Evolutionary conservation across 2,329 filamentous ascomycete genomes (phyloP), one percentile per base, ranked within the genome.

Genomic region (Trichoderma sp.): DNA sequence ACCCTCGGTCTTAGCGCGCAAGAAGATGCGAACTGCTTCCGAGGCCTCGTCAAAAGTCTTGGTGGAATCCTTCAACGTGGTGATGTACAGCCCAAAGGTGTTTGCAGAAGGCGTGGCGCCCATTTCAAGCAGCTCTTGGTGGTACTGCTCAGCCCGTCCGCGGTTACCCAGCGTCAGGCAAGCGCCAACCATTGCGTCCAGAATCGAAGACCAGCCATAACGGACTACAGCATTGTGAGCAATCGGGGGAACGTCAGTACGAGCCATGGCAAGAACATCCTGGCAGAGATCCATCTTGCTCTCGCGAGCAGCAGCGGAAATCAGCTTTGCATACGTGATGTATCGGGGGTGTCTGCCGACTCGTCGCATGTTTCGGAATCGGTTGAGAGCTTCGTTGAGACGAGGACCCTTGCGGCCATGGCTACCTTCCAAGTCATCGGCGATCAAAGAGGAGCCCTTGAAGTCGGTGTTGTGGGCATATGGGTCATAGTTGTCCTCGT

Each of bases 11-110:
- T 97, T 95, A 75, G 97, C 95, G 75, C 95, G 94, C 81, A 97
- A 93, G 88, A 99, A 99, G 84, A 99, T 98, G 86, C 97, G 97
- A 82, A 98, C 93, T 74, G 97, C 97, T 84, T 98, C 97, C 9
- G 95, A 95, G 12, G 97, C 97, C 84, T 99, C 97, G 81, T 99
- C 97, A 79, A 98, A 98, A 0, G 95, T 98, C 90, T 97, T 98
- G 78, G 95, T 95, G 1, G 95, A 97, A 82, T 98, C 96, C 87
- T 98, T 98, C 77, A 99, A 88, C 2, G 96, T 98, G n/a, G 97
- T 98, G 85, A 99, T 99, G 89, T 98, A 99, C 21, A 99, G 90
- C 76, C 97, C 97, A 80, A 97, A 99, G 0, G 97, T 99, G 87
- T 99, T 99, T 60, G 97, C 97, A 3, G 96, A 97, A 18, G 97